These are phyloP conservation scores for Decorospora gaudefroyi DNA, from an alignment of 2,329 filamentous ascomycete genomes.

Conservation along the genomic window DNA sequence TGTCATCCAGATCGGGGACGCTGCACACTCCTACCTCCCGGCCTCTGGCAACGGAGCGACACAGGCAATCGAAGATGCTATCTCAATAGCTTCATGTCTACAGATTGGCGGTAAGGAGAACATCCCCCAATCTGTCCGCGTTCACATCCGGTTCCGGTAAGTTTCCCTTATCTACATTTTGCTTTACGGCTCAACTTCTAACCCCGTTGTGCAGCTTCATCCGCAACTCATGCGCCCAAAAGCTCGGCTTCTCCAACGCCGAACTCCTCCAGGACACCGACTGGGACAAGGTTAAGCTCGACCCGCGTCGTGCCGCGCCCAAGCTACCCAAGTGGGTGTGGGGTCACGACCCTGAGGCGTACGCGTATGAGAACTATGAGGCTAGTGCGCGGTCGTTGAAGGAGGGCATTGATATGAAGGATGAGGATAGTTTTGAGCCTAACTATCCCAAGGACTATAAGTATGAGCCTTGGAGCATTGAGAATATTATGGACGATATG, in stretches of 20 bases:
- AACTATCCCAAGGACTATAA: conserved; percentile 53
- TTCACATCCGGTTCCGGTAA: conserved; percentile 51
- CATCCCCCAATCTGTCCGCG: conserved; percentile 47
- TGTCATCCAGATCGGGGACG: conserved; percentile 53
- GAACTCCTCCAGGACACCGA: conserved; percentile 55
- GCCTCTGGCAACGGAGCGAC: conserved; percentile 54
- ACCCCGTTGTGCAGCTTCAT: conserved; percentile 45
- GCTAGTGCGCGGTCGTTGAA: conserved; percentile 50
- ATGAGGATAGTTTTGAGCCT: conserved; percentile 49
- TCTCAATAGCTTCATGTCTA: conserved; percentile 53
- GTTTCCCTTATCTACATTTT: conserved; percentile 1
- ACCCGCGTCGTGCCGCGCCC: conserved; percentile 51
- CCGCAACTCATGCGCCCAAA: conserved; percentile 56
- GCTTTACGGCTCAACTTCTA: neutral
- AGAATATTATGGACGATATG: conserved; percentile 50
- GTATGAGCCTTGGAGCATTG: conserved; percentile 51
- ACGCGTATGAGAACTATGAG: conserved; percentile 52
- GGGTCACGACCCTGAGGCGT: conserved; percentile 53
- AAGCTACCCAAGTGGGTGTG: conserved; percentile 55
- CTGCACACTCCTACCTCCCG: conserved; percentile 53
- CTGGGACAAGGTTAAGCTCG: conserved; percentile 55
- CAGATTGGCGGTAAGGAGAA: conserved; percentile 51
- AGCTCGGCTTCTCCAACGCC: conserved; percentile 54
- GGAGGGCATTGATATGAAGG: conserved; percentile 50
- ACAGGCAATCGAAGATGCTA: conserved; percentile 55